Evolutionary conservation across 352 stramenopile species (phyloP).

Genomic region (Elongisporangium prolatum): DNA sequence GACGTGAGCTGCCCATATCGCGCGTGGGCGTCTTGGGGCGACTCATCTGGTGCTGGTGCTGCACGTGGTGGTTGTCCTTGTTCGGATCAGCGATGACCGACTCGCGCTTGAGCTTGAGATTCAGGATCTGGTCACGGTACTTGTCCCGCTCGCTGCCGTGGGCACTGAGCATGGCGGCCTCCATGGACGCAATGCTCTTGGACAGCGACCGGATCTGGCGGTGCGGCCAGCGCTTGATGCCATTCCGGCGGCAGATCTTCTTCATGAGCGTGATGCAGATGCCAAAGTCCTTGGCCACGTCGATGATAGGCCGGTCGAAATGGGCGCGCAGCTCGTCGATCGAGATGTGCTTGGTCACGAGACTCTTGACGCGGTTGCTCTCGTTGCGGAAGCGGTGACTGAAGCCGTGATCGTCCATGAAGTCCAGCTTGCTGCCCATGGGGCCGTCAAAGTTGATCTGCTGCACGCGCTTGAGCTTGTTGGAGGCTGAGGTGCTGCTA

Average conservation of each 20-base stretch:
- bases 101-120: slow-evolving; percentile 79
- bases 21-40: slow-evolving; percentile 37
- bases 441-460: slow-evolving; percentile 74
- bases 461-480: slow-evolving; percentile 50
- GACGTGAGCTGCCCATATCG: slow-evolving; percentile 1
- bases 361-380: slow-evolving; percentile 84
- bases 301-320: slow-evolving; percentile 85
- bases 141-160: slow-evolving; percentile 76
- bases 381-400: slow-evolving; percentile 76
- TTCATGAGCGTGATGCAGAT: slow-evolving; percentile 91
- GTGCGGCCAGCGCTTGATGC: slow-evolving; percentile 69
- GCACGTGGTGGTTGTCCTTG: slow-evolving; percentile 41
- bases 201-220: slow-evolving; percentile 74
- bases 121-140: slow-evolving; percentile 83
- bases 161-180: slow-evolving; percentile 82
- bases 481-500: background rate
- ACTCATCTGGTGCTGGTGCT: background rate
- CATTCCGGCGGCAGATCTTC: slow-evolving; percentile 66
- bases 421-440: slow-evolving; percentile 69
- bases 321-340: slow-evolving; percentile 81
- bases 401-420: slow-evolving; percentile 67
- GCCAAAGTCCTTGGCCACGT: slow-evolving; percentile 87
- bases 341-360: slow-evolving; percentile 87
- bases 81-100: slow-evolving; percentile 85
- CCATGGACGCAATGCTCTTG: slow-evolving; percentile 87